Conservation (phyloP, 2,329 filamentous ascomycete species). For the Zelopaecilomyces penicillatus region DNA sequence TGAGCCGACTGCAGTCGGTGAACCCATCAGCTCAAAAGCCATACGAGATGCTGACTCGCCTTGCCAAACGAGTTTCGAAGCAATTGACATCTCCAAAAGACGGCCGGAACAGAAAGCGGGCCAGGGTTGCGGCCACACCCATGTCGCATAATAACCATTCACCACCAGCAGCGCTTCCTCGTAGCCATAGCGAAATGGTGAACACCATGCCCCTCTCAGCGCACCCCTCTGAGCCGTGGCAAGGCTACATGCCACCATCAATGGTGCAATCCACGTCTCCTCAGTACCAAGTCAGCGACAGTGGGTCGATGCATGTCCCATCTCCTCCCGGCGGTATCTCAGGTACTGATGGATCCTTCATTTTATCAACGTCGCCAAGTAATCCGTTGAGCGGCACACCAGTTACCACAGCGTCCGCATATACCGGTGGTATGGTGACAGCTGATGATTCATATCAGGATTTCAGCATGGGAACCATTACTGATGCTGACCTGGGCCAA, state of each 20-base stretch:
- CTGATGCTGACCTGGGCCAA: constrained; percentile 25
- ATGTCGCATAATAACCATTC: background rate
- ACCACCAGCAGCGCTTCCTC: too few relatives aligned
- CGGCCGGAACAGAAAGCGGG: constrained; percentile 8
- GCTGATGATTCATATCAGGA: constrained; percentile 8
- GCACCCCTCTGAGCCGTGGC: too few relatives aligned
- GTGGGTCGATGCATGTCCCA: background rate
- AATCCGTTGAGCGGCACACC: background rate
- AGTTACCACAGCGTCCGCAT: constrained; percentile 3
- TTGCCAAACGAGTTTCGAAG: constrained; percentile 16
- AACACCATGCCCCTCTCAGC: too few relatives aligned
- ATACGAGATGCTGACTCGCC: constrained; percentile 22
- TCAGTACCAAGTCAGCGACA: background rate
- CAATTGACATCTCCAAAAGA: background rate
- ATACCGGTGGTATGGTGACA: constrained; percentile 9
- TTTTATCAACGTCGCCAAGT: constrained; percentile 1
- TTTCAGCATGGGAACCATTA: constrained; percentile 19
- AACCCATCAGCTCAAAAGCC: constrained; percentile 24
- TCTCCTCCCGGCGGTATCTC: background rate
- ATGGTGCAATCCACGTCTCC: background rate
- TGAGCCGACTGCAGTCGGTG: constrained; percentile 22
- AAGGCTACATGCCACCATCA: too few relatives aligned
- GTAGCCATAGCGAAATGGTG: too few relatives aligned
- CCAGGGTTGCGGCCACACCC: constrained; percentile 2
- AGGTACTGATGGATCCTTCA: constrained; percentile 1